Percentiles rank a stretch among this genome's conserved stretches.
phyloP scores from a whole-genome alignment of 2,329 filamentous ascomycete species.

The Aschersonia sp. region DNA sequence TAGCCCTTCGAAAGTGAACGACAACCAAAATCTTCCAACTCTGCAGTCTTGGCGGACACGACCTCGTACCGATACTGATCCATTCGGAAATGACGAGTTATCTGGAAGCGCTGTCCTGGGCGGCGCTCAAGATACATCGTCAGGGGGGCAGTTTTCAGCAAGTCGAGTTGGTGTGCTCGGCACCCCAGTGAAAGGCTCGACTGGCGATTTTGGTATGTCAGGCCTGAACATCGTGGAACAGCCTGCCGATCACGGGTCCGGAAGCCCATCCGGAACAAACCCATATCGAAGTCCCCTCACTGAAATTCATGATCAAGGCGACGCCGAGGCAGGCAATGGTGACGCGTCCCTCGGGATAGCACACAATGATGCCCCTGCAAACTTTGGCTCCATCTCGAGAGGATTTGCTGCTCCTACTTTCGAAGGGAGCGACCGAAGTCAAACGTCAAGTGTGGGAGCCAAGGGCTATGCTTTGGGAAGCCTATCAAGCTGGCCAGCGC shows the following conservation, averaged over 20 bases:
- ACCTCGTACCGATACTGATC: conserved; percentile 59
- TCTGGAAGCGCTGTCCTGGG: conserved; percentile 60
- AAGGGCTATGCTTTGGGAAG: conserved; percentile 56
- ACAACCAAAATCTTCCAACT: conserved; percentile 26
- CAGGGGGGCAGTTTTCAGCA: conserved; percentile 10
- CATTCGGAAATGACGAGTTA: conserved; percentile 53
- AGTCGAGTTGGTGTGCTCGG: conserved; percentile 30
- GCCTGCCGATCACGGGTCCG: conserved; percentile 49
- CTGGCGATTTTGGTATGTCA: conserved; percentile 48
- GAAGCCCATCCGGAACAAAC: conserved; percentile 90
- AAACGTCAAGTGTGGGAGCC: conserved; percentile 76
- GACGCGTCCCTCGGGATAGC: conserved; percentile 30
- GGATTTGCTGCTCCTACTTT: conserved; percentile 36
- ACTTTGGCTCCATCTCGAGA: conserved; percentile 40
- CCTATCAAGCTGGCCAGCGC: conserved; percentile 46
- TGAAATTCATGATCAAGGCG: conserved; percentile 53
- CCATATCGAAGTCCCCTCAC: conserved; percentile 85
- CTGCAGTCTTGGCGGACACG: conserved; percentile 42
- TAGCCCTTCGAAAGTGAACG: conserved; percentile 33
- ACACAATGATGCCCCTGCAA: conserved; percentile 23
- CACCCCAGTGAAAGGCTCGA: conserved; percentile 38
- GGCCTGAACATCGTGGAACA: conserved; percentile 43
- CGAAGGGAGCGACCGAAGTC: conserved; percentile 76
- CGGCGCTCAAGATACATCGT: conserved; percentile 57
- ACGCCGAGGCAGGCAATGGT: conserved; percentile 36